Conservation (phyloP, 371 early-diverging fungal species). For the Nosema bombycis region DNA sequence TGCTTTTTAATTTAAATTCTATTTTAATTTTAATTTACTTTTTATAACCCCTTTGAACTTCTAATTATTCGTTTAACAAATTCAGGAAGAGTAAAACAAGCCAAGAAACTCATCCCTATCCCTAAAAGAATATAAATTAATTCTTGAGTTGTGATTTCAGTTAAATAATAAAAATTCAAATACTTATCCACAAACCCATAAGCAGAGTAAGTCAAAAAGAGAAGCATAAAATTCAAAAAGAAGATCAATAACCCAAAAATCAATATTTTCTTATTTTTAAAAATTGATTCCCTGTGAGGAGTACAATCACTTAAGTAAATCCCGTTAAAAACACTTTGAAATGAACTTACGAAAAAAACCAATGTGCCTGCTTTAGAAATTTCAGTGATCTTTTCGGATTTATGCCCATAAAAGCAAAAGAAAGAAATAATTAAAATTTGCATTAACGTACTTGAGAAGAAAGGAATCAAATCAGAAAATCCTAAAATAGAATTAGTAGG, state of each 20-base stretch:
- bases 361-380: conserved; percentile 21
- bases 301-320: conserved; percentile 33
- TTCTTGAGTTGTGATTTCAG: neutral
- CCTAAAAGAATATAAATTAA: neutral
- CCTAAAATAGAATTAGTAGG: conserved; percentile 38
- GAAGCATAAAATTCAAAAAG: neutral
- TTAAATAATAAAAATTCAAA: neutral
- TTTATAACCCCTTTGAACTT: no score
- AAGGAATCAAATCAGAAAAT: conserved; percentile 12
- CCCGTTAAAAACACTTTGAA: conserved; percentile 29
- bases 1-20: neutral
- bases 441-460: conserved; percentile 16
- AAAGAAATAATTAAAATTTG: conserved; percentile 8
- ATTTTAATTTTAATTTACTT: no score
- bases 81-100: conserved; percentile 1
- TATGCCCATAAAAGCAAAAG: conserved; percentile 15
- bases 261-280: conserved; percentile 12
- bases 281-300: conserved; percentile 26
- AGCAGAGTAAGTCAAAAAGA: conserved; percentile 2
- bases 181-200: neutral
- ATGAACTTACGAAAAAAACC: conserved; percentile 25
- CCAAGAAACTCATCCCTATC: neutral
- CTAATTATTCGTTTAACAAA: no score
- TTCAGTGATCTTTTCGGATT: conserved; percentile 9
- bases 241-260: neutral